Evolutionary conservation across 2,329 filamentous ascomycete species (phyloP).

Genomic region (Colletotrichum gigasporum): DNA sequence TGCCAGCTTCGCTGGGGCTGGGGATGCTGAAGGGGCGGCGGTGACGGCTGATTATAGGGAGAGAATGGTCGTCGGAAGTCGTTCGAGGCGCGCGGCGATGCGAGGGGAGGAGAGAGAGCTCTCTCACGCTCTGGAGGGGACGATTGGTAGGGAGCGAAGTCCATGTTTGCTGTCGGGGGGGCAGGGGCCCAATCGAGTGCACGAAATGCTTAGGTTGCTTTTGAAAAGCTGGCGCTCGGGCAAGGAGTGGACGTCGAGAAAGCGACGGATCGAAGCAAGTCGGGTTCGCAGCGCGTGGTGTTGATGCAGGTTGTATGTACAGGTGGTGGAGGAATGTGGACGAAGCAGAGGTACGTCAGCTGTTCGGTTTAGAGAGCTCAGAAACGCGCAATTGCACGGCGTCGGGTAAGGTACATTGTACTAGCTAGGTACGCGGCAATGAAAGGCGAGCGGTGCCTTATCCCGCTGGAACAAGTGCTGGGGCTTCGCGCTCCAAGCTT

Average conservation of each 20-base stretch:
- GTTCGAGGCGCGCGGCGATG: constrained; percentile 65
- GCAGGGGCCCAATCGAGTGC: not conserved
- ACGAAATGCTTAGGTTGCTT: not conserved
- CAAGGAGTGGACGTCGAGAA: constrained; percentile 11
- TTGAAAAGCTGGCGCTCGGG: not conserved
- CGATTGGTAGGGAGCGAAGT: constrained; percentile 98
- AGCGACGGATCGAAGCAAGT: not conserved
- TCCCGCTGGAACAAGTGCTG: not conserved
- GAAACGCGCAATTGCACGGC: constrained; percentile 27
- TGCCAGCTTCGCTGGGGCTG: constrained; percentile 67
- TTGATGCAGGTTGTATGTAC: not conserved
- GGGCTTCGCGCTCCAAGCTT: constrained; percentile 3
- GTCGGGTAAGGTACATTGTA: constrained; percentile 10
- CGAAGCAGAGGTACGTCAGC: constrained; percentile 18
- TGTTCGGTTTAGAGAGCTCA: constrained; percentile 11
- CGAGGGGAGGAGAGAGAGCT: constrained; percentile 75
- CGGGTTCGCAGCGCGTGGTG: not conserved
- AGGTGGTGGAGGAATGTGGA: not conserved
- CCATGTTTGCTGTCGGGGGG: constrained; percentile 63
- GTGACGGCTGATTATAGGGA: constrained; percentile 51
- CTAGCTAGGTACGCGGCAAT: too few species aligned
- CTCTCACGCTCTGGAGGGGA: constrained; percentile 86
- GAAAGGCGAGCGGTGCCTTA: not conserved
- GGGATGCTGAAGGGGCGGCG: constrained; percentile 59
- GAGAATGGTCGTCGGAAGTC: constrained; percentile 65